Percentiles rank a stretch among this genome's conserved stretches.
phyloP scores from a whole-genome alignment of 176 grass and related monocot species.

The Otatea glauca region DNA sequence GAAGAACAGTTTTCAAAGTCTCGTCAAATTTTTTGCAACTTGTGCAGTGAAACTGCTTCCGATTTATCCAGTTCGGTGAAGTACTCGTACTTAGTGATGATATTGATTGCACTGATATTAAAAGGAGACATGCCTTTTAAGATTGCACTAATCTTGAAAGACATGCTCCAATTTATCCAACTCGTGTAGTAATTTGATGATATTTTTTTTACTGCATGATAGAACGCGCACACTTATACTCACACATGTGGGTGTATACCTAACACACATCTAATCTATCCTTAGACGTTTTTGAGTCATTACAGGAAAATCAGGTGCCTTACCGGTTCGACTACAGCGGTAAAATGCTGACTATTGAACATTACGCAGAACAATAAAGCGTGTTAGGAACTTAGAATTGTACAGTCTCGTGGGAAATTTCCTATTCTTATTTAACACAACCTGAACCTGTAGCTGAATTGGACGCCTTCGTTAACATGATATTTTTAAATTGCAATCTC shows the following conservation, averaged over 20 bases:
- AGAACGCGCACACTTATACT: too few relatives aligned
- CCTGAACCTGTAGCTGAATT: background rate
- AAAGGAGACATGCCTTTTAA: background rate
- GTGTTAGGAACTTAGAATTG: background rate
- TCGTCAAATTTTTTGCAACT: background rate
- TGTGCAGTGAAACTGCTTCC: background rate
- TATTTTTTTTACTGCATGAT: too few relatives aligned
- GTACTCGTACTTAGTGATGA: background rate
- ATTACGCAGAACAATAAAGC: background rate
- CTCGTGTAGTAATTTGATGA: background rate
- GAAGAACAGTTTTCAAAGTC: background rate
- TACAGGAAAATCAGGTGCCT: background rate
- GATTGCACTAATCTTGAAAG: background rate
- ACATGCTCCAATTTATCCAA: background rate
- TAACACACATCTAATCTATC: too few relatives aligned
- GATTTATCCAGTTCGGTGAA: background rate
- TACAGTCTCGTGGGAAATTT: background rate
- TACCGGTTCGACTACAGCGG: background rate
- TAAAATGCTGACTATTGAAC: background rate
- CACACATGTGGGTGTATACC: too few relatives aligned
- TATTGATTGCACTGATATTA: background rate
- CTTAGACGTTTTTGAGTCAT: background rate
- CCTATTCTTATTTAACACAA: background rate
- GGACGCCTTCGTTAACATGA: background rate
- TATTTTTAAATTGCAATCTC: constrained; percentile 12